Conservation (phyloP, 2,329 filamentous ascomycete genomes). For the Trichoderma oligosporum region DNA sequence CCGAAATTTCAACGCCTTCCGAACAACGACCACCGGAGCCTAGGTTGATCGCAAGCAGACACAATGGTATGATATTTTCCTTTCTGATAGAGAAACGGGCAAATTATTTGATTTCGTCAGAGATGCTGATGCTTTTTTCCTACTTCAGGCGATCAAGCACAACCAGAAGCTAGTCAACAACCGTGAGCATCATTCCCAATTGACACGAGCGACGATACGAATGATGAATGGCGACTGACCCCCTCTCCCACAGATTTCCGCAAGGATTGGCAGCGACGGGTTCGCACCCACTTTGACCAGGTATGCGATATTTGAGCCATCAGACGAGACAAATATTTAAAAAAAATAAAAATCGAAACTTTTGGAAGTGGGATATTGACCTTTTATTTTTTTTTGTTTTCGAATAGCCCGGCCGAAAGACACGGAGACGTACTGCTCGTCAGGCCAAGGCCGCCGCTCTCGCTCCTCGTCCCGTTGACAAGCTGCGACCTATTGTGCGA, state of each 20-base stretch:
- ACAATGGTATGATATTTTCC: conserved; percentile 46
- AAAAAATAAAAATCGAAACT: conserved; percentile 12
- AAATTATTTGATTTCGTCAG: conserved; percentile 25
- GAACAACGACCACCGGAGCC: conserved; percentile 41
- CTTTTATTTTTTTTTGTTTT: conserved; percentile 27
- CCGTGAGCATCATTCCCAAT: conserved; percentile 58
- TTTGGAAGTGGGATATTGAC: conserved; percentile 35
- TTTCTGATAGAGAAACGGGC: conserved; percentile 24
- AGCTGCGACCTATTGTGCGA: conserved; percentile 91
- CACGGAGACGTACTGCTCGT: conserved; percentile 84
- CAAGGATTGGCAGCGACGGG: conserved; percentile 99
- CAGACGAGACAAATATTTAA: conserved; percentile 1
- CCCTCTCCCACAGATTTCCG: conserved; percentile 70
- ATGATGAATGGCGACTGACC: conserved; percentile 38
- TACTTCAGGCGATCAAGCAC: conserved; percentile 88
- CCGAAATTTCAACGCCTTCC: conserved; percentile 39
- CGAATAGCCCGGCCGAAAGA: conserved; percentile 87
- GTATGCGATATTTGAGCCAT: conserved; percentile 53
- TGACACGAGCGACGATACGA: conserved; percentile 26
- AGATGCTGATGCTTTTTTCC: conserved; percentile 34
- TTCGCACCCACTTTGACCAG: conserved; percentile 99
- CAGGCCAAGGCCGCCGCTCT: conserved; percentile 91
- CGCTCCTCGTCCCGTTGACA: conserved; percentile 95
- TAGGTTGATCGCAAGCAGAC: conserved; percentile 51
- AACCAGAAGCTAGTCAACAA: conserved; percentile 98